Conservation (phyloP, 495 filamentous ascomycete species). For the Friedmanniomyces simplex region DNA sequence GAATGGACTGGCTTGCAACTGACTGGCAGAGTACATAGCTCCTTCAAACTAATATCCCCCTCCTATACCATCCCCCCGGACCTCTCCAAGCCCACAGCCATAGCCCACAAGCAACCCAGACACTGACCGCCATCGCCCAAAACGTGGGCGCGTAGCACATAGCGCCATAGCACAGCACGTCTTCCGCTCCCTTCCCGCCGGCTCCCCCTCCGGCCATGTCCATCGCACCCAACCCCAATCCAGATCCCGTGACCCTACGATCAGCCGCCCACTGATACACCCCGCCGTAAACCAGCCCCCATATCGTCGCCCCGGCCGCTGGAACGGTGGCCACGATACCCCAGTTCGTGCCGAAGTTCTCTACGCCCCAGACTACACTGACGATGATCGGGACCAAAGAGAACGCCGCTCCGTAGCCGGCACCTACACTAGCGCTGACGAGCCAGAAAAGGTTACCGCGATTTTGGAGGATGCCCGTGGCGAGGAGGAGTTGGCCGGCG, state of each 20-base stretch:
- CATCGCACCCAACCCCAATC: background rate
- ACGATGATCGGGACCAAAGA: constrained; percentile 82
- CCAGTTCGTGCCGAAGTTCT: constrained; percentile 98
- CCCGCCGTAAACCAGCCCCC: constrained; percentile 71
- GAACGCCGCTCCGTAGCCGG: constrained; percentile 89
- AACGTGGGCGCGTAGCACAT: constrained; percentile 68
- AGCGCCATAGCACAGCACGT: constrained; percentile 59
- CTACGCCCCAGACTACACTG: constrained; percentile 90
- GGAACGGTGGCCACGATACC: constrained; percentile 88
- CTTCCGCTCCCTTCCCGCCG: constrained; percentile 31
- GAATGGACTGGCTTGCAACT: background rate
- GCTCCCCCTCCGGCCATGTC: constrained; percentile 8
- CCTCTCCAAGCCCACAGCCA: constrained; percentile 78
- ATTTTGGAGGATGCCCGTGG: constrained; percentile 56
- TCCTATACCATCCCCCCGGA: constrained; percentile 59
- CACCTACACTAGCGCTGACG: constrained; percentile 68
- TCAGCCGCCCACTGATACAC: constrained; percentile 55
- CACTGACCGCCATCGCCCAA: constrained; percentile 68
- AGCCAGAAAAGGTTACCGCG: constrained; percentile 64
- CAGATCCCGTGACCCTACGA: constrained; percentile 3
- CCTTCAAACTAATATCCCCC: constrained; percentile 62
- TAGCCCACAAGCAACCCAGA: constrained; percentile 64
- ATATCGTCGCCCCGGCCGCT: constrained; percentile 71
- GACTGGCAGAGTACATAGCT: too few species aligned
- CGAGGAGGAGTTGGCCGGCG: constrained; percentile 62